Percentiles rank a stretch among this genome's conserved stretches.
These are phyloP conservation scores for Pochonia chlamydosporia DNA, from an alignment of 2,329 filamentous ascomycete genomes.

Conservation along the genomic window DNA sequence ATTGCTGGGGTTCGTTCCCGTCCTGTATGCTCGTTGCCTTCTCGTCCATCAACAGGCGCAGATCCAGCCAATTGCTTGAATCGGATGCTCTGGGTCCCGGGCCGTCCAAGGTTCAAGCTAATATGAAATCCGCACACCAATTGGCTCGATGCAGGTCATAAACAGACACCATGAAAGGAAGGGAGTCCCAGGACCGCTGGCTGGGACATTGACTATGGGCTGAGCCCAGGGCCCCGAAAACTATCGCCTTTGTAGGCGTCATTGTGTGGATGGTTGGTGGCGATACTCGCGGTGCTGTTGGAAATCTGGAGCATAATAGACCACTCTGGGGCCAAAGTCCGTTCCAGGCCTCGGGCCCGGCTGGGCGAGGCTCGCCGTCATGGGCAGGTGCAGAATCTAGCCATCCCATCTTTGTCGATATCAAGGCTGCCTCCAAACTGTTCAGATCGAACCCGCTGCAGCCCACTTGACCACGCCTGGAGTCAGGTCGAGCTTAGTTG, in stretches of 20 bases:
- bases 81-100: background rate
- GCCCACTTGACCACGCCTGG: background rate
- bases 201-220: background rate
- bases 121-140: background rate
- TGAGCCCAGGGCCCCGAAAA: background rate
- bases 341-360: background rate
- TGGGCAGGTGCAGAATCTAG: constrained; percentile 1
- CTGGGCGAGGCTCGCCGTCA: background rate
- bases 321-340: background rate
- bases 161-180: too few relatives aligned
- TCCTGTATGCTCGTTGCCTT: background rate
- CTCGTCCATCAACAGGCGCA: background rate
- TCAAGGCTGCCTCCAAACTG: constrained; percentile 3
- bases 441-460: constrained; percentile 5
- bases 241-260: background rate
- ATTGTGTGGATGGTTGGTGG: background rate
- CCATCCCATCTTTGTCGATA: constrained; percentile 1
- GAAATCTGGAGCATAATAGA: background rate
- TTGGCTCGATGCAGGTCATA: background rate
- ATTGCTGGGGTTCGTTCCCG: background rate
- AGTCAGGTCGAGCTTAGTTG: background rate
- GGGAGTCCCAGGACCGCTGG: too few relatives aligned
- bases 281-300: background rate
- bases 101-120: background rate
- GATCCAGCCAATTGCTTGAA: background rate